Base-by-base conservation (phyloP, 2,329 filamentous ascomycete species). In the Xylariaceae sp. region DNA sequence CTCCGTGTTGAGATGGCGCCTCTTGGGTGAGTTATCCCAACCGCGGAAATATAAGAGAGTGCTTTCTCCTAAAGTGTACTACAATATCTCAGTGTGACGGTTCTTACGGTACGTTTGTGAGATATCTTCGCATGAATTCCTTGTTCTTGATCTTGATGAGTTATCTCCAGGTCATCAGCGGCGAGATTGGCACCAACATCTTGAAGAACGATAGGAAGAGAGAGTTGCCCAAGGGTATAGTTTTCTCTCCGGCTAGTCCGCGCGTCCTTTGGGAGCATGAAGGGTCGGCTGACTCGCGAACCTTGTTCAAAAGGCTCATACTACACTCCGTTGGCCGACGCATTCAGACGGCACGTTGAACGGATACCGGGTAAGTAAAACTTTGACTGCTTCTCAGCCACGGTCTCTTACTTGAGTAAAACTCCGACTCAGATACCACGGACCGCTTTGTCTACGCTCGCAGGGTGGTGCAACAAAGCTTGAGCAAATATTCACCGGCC, bases 181-280 rank as follows among this genome's bases (percentile, higher is more conserved):
- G 69, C 0, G 67, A 71, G 53, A 43, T 71, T 1, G 45, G 62
- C 1, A 71, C 69, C 1, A 71, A 71, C 33, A 69, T 71, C 39
- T 52, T 70, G 6, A 67, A 66, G 26, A 55, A 51, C 8, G 68
- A 71, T 6, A 8, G 47, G 66, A 3, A 45, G 41, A 31, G 28
- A 43, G n/a, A 45, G 26, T 31, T 70, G 2, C 67, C 68, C n/a
- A 47, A 61, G 36, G 60, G 44, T 6, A 67, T 65, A 1, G 52
- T 60, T 17, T 68, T 56, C 45, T 34, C 39, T 4, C 61, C 65
- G n/a, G n/a, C n/a, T n/a, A n/a, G n/a, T n/a, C n/a, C n/a, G n/a
- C n/a, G n/a, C n/a, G n/a, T 1, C 58, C 67, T 31, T 31, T 31
- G 6, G 28, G 7, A 6, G 1, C 43, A 54, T 2, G 29, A 33